Evolutionary conservation across 139 green algal genomes (phyloP).

Genomic region (Chloropicon primus): DNA sequence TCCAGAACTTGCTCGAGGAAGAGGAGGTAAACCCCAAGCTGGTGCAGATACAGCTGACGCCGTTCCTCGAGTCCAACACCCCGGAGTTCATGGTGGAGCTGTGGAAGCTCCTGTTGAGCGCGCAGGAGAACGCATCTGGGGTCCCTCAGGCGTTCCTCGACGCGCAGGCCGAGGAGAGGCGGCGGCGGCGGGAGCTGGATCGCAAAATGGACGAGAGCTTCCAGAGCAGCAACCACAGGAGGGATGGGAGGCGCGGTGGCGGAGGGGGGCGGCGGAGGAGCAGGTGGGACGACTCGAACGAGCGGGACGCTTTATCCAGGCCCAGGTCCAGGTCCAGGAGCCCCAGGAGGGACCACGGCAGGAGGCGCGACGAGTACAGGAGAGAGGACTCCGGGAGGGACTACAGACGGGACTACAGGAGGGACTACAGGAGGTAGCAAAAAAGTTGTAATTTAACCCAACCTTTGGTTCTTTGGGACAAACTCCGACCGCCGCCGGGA

Average conservation of each 20-base stretch:
- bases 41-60: conserved; percentile 66
- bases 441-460: too few species aligned
- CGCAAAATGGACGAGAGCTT: conserved; percentile 2
- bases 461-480: too few species aligned
- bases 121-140: conserved; percentile 41
- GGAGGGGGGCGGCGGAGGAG: not conserved
- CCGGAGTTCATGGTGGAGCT: conserved; percentile 83
- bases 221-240: not conserved
- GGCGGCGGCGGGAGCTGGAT: conserved; percentile 39
- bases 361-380: too few species aligned
- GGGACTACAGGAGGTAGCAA: not conserved
- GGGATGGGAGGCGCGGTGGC: not conserved
- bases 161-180: conserved; percentile 42
- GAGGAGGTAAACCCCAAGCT: conserved; percentile 51
- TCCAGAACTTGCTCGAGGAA: conserved; percentile 76
- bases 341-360: not conserved
- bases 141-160: conserved; percentile 75
- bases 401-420: not conserved
- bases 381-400: too few species aligned
- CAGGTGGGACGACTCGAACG: not conserved
- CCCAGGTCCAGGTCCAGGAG: not conserved
- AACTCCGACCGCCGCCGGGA: too few species aligned
- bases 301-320: too few species aligned
- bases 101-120: conserved; percentile 62
- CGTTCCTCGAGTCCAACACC: conserved; percentile 86